A percentile compares a stretch with the other conserved stretches of the same genome.
Evolutionary conservation across 2,329 filamentous ascomycete genomes (phyloP).

Genomic region (Fusarium sp.): DNA sequence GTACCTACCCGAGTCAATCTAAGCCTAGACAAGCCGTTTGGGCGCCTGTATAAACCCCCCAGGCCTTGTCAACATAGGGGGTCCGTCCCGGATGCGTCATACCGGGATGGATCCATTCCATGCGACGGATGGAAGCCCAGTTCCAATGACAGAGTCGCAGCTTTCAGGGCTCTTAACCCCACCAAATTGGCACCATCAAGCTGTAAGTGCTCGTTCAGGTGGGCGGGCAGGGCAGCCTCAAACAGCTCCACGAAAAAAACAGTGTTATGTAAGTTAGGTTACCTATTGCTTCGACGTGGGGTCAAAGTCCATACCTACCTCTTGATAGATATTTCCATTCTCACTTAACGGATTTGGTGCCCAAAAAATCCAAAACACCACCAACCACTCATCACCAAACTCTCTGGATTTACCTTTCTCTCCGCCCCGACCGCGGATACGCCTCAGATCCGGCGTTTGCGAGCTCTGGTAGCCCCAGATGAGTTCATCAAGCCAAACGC

Average conservation of each 20-base stretch:
- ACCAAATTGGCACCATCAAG: slow-evolving; percentile 25
- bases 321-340: slow-evolving; percentile 35
- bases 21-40: not conserved
- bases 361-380: slow-evolving; percentile 35
- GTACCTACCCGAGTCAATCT: not conserved
- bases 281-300: slow-evolving; percentile 37
- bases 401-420: slow-evolving; percentile 5
- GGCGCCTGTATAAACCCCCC: not conserved
- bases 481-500: slow-evolving; percentile 45
- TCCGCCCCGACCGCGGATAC: slow-evolving; percentile 24
- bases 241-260: slow-evolving; percentile 16
- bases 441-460: slow-evolving; percentile 28
- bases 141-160: slow-evolving; percentile 5
- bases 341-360: slow-evolving; percentile 38
- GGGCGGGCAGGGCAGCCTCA: not conserved
- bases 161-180: slow-evolving; percentile 42
- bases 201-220: slow-evolving; percentile 7
- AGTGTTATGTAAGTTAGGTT: slow-evolving; percentile 29
- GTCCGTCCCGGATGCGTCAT: slow-evolving; percentile 26
- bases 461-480: slow-evolving; percentile 52
- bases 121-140: not conserved
- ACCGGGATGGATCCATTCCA: not conserved
- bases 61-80: slow-evolving; percentile 12
- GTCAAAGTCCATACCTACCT: slow-evolving; percentile 35
- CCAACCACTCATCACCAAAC: slow-evolving; percentile 23